Percentiles rank a stretch among this genome's conserved stretches.
Evolutionary conservation across 2,329 filamentous ascomycete species (phyloP).

Genomic region (Berkeleyomyces basicola): DNA sequence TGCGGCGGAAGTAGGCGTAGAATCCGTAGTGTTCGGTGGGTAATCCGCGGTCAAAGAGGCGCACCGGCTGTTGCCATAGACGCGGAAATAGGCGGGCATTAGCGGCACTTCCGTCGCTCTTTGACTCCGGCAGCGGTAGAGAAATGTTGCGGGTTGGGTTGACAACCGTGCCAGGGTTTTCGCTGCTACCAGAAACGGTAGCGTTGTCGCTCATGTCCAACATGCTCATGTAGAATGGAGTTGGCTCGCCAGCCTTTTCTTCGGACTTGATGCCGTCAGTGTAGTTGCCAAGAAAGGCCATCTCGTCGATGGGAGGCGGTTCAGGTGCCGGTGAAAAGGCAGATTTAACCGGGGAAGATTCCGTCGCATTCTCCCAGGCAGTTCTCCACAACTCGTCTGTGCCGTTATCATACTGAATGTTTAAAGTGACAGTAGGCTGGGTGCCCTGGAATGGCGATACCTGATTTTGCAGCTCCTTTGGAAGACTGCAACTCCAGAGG

Average conservation of each 20-base stretch:
- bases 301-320: slow-evolving; percentile 49
- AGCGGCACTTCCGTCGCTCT: slow-evolving; percentile 54
- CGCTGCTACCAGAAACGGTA: slow-evolving; percentile 18
- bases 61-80: slow-evolving; percentile 58
- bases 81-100: slow-evolving; percentile 56
- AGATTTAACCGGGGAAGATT: background rate
- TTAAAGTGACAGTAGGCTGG: slow-evolving; percentile 63
- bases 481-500: slow-evolving; percentile 73
- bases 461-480: slow-evolving; percentile 55
- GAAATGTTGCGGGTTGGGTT: slow-evolving; percentile 16
- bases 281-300: slow-evolving; percentile 68
- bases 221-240: slow-evolving; percentile 75
- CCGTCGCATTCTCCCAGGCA: slow-evolving; percentile 19
- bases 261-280: slow-evolving; percentile 54
- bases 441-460: slow-evolving; percentile 46
- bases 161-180: slow-evolving; percentile 16
- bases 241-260: slow-evolving; percentile 66
- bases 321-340: slow-evolving; percentile 30
- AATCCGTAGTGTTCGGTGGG: slow-evolving; percentile 82
- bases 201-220: slow-evolving; percentile 30
- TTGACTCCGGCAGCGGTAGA: slow-evolving; percentile 47
- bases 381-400: slow-evolving; percentile 30
- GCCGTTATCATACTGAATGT: slow-evolving; percentile 57
- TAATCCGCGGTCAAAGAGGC: slow-evolving; percentile 69
- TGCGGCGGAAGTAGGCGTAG: slow-evolving; percentile 80